Percentiles rank a stretch among this genome's conserved stretches.
These are phyloP conservation scores for Cornus florida DNA, from an alignment of 148 eudicot species.

Conservation along the genomic window DNA sequence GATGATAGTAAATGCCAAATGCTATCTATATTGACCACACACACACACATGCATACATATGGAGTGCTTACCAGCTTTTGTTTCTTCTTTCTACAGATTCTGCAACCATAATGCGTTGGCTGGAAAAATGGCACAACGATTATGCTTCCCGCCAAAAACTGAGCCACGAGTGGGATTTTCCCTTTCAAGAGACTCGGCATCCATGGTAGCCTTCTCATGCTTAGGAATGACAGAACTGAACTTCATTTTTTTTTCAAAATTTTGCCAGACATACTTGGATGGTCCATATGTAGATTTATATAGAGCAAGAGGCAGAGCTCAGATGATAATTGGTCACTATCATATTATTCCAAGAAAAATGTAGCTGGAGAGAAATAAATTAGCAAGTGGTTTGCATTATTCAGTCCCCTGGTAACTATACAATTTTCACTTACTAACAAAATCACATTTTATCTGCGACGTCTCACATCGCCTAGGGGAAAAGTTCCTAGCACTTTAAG, in stretches of 20 bases:
- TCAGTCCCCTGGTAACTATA: neutral
- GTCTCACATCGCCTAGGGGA: no score
- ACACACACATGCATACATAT: neutral
- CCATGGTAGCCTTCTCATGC: constrained; percentile 23
- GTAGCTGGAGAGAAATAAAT: neutral
- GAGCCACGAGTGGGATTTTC: constrained; percentile 15
- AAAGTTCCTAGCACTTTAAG: no score
- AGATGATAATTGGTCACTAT: neutral
- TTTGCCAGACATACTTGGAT: neutral
- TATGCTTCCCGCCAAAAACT: constrained; percentile 18
- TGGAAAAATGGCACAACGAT: constrained; percentile 34
- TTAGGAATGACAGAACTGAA: constrained; percentile 10
- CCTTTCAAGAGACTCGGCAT: constrained; percentile 18
- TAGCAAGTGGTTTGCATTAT: neutral
- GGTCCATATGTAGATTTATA: neutral
- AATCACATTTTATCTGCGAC: neutral
- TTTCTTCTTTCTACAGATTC: constrained; percentile 44
- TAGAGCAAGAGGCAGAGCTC: neutral
- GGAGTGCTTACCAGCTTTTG: constrained; percentile 26
- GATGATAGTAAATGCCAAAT: neutral
- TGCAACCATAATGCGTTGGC: constrained; percentile 31
- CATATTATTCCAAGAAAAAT: neutral
- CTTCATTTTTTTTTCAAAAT: constrained; percentile 10
- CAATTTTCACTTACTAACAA: neutral
- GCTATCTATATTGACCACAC: neutral